Evolutionary conservation across 805 yeast species (phyloP).

Genomic region (Kodamaea restingae): DNA sequence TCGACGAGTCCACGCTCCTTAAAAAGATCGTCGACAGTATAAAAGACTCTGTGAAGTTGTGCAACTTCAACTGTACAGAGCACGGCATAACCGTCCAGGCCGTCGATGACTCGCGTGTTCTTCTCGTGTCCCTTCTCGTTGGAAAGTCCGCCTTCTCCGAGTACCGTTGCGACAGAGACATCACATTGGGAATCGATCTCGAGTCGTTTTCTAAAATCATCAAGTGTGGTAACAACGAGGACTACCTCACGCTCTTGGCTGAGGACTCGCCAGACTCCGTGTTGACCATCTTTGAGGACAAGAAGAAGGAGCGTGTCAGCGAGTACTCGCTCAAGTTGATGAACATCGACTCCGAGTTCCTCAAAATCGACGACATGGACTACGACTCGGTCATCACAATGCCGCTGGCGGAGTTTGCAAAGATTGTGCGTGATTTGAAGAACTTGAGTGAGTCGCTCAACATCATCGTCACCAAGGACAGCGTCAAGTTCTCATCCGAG

Average conservation of each 20-base stretch:
- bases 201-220: slow-evolving; percentile 83
- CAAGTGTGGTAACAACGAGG: slow-evolving; percentile 87
- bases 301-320: slow-evolving; percentile 83
- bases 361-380: slow-evolving; percentile 90
- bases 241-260: slow-evolving; percentile 81
- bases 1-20: slow-evolving; percentile 85
- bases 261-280: slow-evolving; percentile 77
- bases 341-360: slow-evolving; percentile 94
- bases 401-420: slow-evolving; percentile 87
- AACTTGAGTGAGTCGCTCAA: slow-evolving; percentile 84
- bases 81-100: slow-evolving; percentile 95
- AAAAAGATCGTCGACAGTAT: slow-evolving; percentile 92
- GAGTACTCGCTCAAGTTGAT: slow-evolving; percentile 88
- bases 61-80: slow-evolving; percentile 96
- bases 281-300: slow-evolving; percentile 82
- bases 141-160: slow-evolving; percentile 86
- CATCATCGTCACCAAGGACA: slow-evolving; percentile 84
- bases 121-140: slow-evolving; percentile 80
- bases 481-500: slow-evolving; percentile 82
- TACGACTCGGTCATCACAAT: slow-evolving; percentile 80
- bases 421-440: slow-evolving; percentile 82
- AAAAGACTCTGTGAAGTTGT: slow-evolving; percentile 89
- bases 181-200: slow-evolving; percentile 88
- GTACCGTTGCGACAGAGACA: slow-evolving; percentile 92
- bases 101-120: slow-evolving; percentile 94